These are phyloP conservation scores for Talaromyces proteolyticus DNA, from an alignment of 495 filamentous ascomycete genomes.

Conservation along the genomic window DNA sequence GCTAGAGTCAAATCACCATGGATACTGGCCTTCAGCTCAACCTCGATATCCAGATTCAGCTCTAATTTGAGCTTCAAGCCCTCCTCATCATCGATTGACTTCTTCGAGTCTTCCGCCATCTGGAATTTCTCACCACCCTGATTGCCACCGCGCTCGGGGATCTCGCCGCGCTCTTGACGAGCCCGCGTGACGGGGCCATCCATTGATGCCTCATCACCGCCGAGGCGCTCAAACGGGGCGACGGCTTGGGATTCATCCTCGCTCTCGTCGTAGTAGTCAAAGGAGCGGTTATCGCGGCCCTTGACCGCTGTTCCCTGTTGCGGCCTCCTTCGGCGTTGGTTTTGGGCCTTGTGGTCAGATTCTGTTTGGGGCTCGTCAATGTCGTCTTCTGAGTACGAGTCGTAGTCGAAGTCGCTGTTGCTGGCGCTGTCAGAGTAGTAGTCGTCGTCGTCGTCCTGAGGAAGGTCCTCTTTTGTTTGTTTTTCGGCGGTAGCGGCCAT, in stretches of 20 bases:
- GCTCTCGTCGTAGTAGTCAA: slow-evolving; percentile 13
- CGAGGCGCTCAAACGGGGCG: slow-evolving; percentile 46
- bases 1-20: slow-evolving; percentile 82
- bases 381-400: slow-evolving; percentile 41
- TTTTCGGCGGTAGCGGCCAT: slow-evolving; percentile 39
- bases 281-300: slow-evolving; percentile 25
- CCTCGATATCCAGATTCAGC: slow-evolving; percentile 81
- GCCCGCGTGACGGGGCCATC: too few relatives aligned
- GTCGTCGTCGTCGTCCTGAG: slow-evolving; percentile 30
- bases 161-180: too few relatives aligned
- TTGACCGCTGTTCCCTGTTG: slow-evolving; percentile 21
- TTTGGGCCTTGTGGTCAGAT: neutral
- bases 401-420: slow-evolving; percentile 36
- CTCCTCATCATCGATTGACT: slow-evolving; percentile 32
- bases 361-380: slow-evolving; percentile 20
- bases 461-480: slow-evolving; percentile 19
- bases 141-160: slow-evolving; percentile 28
- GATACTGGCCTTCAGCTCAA: slow-evolving; percentile 84
- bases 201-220: too few relatives aligned
- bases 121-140: slow-evolving; percentile 28
- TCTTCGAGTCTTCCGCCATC: slow-evolving; percentile 19
- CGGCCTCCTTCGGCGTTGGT: neutral
- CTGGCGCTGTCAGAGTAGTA: slow-evolving; percentile 35
- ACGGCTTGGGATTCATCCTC: slow-evolving; percentile 24
- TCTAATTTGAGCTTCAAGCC: slow-evolving; percentile 71